phyloP scores from a whole-genome alignment of 2,329 filamentous ascomycete species.

The Hymenoscyphus repandus region DNA sequence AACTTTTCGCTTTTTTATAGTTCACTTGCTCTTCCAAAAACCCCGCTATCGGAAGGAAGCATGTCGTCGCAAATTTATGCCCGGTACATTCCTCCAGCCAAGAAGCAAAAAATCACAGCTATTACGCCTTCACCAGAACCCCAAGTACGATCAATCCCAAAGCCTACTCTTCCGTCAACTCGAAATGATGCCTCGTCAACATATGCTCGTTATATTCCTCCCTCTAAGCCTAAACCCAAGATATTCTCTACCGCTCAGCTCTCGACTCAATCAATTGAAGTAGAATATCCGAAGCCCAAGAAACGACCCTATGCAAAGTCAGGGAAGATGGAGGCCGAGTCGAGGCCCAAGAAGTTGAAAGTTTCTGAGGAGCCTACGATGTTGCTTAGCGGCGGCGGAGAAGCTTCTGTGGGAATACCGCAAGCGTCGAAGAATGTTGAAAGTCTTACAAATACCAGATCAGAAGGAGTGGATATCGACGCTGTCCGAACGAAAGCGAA shows the following conservation, averaged over 20 bases:
- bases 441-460: no score
- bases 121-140: neutral
- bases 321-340: no score
- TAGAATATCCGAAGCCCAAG: neutral
- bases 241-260: neutral
- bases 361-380: no score
- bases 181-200: conserved; percentile 26
- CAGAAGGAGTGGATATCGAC: no score
- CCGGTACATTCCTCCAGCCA: conserved; percentile 28
- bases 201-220: conserved; percentile 29
- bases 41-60: neutral
- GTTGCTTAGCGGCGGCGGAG: no score
- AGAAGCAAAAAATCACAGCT: conserved; percentile 14
- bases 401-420: neutral
- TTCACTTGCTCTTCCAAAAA: neutral
- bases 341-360: no score
- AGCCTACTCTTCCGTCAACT: conserved; percentile 15
- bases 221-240: conserved; percentile 17
- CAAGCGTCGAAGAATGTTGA: neutral
- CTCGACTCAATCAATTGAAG: neutral
- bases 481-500: neutral
- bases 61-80: conserved; percentile 29
- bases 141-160: neutral
- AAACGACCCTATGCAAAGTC: no score
- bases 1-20: no score